Conservation (phyloP, 2,329 filamentous ascomycete species). For the Botrytis fragariae region DNA sequence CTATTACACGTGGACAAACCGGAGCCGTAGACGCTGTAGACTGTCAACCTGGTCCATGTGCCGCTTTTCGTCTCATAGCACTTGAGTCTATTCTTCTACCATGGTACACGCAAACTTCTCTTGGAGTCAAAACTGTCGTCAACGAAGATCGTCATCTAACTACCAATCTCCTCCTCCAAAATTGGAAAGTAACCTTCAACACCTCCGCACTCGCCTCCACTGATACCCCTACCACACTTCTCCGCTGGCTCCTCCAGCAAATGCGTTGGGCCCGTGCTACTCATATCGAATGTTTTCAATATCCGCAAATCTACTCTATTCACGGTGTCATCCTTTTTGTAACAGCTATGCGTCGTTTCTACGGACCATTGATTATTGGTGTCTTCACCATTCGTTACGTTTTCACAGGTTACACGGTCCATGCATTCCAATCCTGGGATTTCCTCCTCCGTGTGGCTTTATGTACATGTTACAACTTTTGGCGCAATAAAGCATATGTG, state of each 20-base stretch:
- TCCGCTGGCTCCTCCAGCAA: conserved; percentile 41
- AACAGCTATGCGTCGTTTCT: conserved; percentile 37
- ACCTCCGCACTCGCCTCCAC: conserved; percentile 40
- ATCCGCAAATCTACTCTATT: conserved; percentile 39
- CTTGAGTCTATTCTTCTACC: conserved; percentile 37
- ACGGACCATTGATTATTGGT: conserved; percentile 36
- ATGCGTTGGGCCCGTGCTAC: conserved; percentile 40
- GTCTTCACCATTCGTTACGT: conserved; percentile 38
- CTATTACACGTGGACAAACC: conserved; percentile 38
- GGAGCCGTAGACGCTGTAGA: conserved; percentile 38
- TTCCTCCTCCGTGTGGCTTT: conserved; percentile 34
- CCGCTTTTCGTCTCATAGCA: conserved; percentile 38
- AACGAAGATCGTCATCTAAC: conserved; percentile 43
- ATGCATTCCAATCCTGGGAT: conserved; percentile 36
- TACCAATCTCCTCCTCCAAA: conserved; percentile 39
- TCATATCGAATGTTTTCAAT: conserved; percentile 41
- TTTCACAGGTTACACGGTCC: conserved; percentile 33
- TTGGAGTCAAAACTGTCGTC: conserved; percentile 40
- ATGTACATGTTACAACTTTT: conserved; percentile 37
- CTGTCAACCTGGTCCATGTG: conserved; percentile 42
- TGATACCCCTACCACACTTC: conserved; percentile 40
- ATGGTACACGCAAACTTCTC: conserved; percentile 41
- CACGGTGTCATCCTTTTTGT: conserved; percentile 40
- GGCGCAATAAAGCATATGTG: conserved; percentile 36
- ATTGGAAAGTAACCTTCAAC: conserved; percentile 40